Percentiles rank a stretch among this genome's conserved stretches.
Evolutionary conservation across 1,139 yeast species (phyloP).

Genomic region (Blastobotrys illinoisensis): DNA sequence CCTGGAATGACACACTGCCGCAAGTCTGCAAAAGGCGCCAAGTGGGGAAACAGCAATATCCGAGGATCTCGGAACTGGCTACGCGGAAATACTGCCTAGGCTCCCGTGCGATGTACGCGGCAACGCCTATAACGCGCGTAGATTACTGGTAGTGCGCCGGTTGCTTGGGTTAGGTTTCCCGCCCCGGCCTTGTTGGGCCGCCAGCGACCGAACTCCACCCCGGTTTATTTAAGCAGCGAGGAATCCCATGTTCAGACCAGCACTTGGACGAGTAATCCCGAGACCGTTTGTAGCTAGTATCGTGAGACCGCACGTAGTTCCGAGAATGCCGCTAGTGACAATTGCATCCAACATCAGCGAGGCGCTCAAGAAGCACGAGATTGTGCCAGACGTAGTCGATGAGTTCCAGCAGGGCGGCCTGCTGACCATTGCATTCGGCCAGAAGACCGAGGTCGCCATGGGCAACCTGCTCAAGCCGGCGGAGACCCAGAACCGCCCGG

Average conservation of each 20-base stretch:
- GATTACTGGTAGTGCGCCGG: not conserved
- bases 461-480: conserved; percentile 67
- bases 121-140: no score
- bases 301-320: not conserved
- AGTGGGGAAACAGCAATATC: not conserved
- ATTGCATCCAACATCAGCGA: conserved; percentile 60
- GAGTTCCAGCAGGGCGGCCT: conserved; percentile 34
- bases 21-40: not conserved
- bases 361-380: conserved; percentile 52
- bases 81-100: no score
- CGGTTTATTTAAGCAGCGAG: not conserved
- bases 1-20: not conserved
- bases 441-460: conserved; percentile 59
- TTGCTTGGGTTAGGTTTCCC: not conserved
- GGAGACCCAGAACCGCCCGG: conserved; percentile 62
- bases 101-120: no score
- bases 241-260: not conserved
- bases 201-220: not conserved
- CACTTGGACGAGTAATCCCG: not conserved
- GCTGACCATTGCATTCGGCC: conserved; percentile 43
- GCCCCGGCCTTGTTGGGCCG: not conserved
- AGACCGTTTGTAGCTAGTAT: not conserved
- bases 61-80: not conserved
- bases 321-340: conserved; percentile 36
- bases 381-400: conserved; percentile 52